Evolutionary conservation across 1,284 basidiomycete species (phyloP), one percentile per base, ranked within the genome.

Genomic region (Ganoderma boninense): DNA sequence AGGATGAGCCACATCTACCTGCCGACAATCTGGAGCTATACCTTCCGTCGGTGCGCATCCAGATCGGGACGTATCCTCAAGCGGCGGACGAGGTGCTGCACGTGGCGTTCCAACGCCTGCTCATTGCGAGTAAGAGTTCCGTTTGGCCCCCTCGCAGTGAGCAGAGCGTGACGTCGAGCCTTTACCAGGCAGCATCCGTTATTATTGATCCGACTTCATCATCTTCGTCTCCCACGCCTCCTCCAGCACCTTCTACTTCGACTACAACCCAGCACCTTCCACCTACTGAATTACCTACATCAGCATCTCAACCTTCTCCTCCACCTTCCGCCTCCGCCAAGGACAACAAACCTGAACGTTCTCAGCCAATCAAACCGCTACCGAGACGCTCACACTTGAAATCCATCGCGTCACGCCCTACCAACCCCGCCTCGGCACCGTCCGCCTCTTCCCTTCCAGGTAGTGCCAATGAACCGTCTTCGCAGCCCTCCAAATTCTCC

Each of bases 1-100:
- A 26, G 2, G 29, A 10, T 14, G 57, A 54, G 8, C 35, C 38
- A 7, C 7, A 68, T n/a, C 49, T 26, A 2, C 65, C 72, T 0
- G 67, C 69, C 7, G 72, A 73, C 46, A 38, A 26, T 38, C 52
- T 73, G 6, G 72, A 73, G 60, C 38, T 62, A 0, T 65, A 65
- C 16, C 38, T 65, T 4, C 69, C 72, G 11, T 71, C 69, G 2
- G 18, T 42, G 10, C n/a, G 20, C 29, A 62, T 73, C 4, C 54
- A 63, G 13, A 59, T 73, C 8, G 69, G 67, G 7, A 60, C 35
- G 38, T 68, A 67, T 10, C 72, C 69, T 2, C 40, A 20, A 18
- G 52, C 66, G 20, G 52, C 44, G 6, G 56, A 56, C 11, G 40
- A 40, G 43, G 18, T 64, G 23, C 42, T 65, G 40, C 44, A 61